Evolutionary conservation across 2,329 filamentous ascomycete species (phyloP), one percentile per base, ranked within the genome.

Genomic region (Sclerotiophoma versabilis): DNA sequence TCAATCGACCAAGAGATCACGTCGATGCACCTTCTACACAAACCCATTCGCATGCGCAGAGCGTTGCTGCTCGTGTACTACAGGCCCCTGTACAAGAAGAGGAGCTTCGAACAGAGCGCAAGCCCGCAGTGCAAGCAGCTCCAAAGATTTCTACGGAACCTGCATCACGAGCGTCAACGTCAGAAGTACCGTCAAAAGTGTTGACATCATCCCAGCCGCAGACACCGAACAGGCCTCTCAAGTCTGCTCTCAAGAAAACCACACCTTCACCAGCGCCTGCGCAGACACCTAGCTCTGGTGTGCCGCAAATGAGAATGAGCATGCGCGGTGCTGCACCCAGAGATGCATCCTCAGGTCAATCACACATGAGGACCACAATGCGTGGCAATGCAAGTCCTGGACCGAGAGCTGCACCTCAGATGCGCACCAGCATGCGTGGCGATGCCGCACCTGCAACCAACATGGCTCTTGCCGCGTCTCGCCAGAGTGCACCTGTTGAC

Each of bases 1-100:
- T 92, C 6, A 87, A 83, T 7, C 78, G 80, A 1, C 83, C 88
- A 26, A 85, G 87, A 66, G 83, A 87, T 36, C 83, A 83, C 6
- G 57, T 30, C 29, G 26, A 54, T 11, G 57, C 30, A 63, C 64
- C 41, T 8, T 2, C 39, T 25, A 14, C 17, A 11, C 38, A 54
- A 30, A 26, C 34, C 25, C 23, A 20, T 17, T 19, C 54, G 4
- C 50, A 50, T 33, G 30, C 49, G 12, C 43, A 49, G n/a, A 43
- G 36, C 17, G 53, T 51, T 8, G 43, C 47, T 17, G 45, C 51
- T 44, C 49, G 48, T 27, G 62, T 58, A 12, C 36, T 48, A 19
- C 51, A 62, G 44, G 59, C 57, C 14, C 58, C 62, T 8, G 55
- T 51, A n/a, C 34, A 49, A 25, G 43, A 61, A 15, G 39, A 50